A percentile compares a stretch with the other conserved stretches of the same genome.
Evolutionary conservation across 1,139 yeast species (phyloP).

Genomic region (Nadsonia commutata): DNA sequence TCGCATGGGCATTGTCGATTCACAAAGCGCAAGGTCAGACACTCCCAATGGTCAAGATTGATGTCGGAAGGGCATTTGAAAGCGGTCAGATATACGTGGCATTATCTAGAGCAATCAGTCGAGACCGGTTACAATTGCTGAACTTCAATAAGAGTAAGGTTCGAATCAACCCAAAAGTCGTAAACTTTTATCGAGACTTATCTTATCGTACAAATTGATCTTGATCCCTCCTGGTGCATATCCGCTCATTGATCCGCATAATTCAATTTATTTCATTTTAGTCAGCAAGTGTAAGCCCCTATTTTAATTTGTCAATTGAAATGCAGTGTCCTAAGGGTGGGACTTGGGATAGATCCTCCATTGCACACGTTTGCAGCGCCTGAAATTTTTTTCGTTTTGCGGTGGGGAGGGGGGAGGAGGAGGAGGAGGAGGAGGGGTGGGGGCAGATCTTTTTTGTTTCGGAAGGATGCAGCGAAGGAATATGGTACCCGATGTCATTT

Average conservation of each 20-base stretch:
- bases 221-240: no score
- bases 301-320: no score
- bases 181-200: slow-evolving; percentile 2
- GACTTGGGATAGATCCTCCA: no score
- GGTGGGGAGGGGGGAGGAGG: background rate
- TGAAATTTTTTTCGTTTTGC: slow-evolving; percentile 3
- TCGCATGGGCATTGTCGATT: slow-evolving; percentile 92
- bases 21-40: slow-evolving; percentile 98
- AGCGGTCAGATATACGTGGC: slow-evolving; percentile 96
- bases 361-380: slow-evolving; percentile 2
- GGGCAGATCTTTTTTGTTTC: no score
- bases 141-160: slow-evolving; percentile 30
- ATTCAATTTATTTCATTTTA: no score
- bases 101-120: slow-evolving; percentile 65
- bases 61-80: slow-evolving; percentile 64
- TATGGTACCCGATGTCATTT: no score
- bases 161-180: slow-evolving; percentile 1
- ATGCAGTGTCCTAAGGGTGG: no score
- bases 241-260: no score
- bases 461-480: no score
- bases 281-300: no score
- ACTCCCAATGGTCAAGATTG: slow-evolving; percentile 65
- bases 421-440: no score
- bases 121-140: slow-evolving; percentile 65
- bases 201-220: no score